These are phyloP conservation scores for Pittosporum tobira DNA, from an alignment of 129 eudicot species.

Conservation along the genomic window DNA sequence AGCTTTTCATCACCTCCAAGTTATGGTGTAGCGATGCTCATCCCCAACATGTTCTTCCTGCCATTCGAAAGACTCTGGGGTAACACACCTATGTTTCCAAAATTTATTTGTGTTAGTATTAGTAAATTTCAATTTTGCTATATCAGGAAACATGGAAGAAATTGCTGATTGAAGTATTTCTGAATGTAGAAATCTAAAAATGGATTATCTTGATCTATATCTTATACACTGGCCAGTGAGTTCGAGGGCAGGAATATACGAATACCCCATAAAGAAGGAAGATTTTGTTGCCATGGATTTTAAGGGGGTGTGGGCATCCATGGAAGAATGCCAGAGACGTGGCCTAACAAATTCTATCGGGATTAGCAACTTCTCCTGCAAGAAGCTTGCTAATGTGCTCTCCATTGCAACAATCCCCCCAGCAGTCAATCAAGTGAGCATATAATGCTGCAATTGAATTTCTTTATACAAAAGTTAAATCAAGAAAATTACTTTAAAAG, in stretches of 20 bases:
- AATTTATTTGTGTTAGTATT: background rate
- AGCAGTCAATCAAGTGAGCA: slow-evolving; percentile 35
- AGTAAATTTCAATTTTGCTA: background rate
- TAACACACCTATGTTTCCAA: background rate
- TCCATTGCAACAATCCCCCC: slow-evolving; percentile 33
- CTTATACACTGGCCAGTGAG: slow-evolving; percentile 51
- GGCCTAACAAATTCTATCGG: slow-evolving; percentile 41
- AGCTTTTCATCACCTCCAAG: slow-evolving; percentile 49
- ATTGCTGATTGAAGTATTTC: background rate
- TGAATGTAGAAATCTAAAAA: slow-evolving; percentile 23
- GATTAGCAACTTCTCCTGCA: slow-evolving; percentile 36
- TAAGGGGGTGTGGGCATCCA: slow-evolving; percentile 32
- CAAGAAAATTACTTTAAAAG: background rate
- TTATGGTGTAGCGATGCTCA: slow-evolving; percentile 47
- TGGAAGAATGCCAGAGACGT: slow-evolving; percentile 40
- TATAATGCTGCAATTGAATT: background rate
- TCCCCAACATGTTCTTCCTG: slow-evolving; percentile 23
- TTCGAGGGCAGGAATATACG: slow-evolving; percentile 22
- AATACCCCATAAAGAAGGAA: slow-evolving; percentile 25
- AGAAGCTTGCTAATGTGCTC: slow-evolving; percentile 24
- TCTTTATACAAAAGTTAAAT: background rate
- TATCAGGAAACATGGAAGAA: too few relatives aligned
- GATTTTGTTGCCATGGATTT: slow-evolving; percentile 31
- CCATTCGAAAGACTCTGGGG: slow-evolving; percentile 26
- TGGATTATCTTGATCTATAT: slow-evolving; percentile 39